Evolutionary conservation across 108 stramenopile genomes (phyloP).

Genomic region (Nitzschia sp.): DNA sequence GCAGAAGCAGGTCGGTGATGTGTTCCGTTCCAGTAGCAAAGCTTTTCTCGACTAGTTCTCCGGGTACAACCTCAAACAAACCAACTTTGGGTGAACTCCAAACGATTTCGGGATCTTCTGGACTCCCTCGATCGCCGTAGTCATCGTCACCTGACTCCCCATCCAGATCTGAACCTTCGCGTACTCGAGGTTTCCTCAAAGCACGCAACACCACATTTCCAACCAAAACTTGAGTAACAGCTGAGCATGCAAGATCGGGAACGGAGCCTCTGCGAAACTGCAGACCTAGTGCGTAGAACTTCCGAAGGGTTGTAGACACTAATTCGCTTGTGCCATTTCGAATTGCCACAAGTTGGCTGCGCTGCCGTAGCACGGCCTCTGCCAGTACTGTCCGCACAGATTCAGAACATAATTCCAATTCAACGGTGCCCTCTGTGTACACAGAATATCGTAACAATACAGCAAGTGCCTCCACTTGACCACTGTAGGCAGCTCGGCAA

Average conservation of each 20-base stretch:
- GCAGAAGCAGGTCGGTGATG: conserved; percentile 24
- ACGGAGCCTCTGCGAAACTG: conserved; percentile 15
- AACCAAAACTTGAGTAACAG: conserved; percentile 16
- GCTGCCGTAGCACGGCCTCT: conserved; percentile 33
- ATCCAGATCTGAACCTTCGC: too few relatives aligned
- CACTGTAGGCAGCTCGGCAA: conserved; percentile 20
- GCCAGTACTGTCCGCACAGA: conserved; percentile 25
- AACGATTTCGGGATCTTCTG: neutral
- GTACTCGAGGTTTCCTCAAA: neutral
- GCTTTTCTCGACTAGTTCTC: conserved; percentile 20
- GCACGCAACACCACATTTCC: conserved; percentile 29
- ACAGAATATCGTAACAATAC: conserved; percentile 35
- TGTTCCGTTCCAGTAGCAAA: conserved; percentile 17
- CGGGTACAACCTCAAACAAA: conserved; percentile 31
- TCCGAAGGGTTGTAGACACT: conserved; percentile 11
- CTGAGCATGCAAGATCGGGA: conserved; percentile 17
- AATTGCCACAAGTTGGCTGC: conserved; percentile 21
- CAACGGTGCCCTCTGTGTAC: conserved; percentile 31
- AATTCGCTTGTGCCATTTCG: conserved; percentile 31
- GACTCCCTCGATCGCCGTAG: neutral
- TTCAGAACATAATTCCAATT: conserved; percentile 29
- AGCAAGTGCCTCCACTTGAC: conserved; percentile 31
- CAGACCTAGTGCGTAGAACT: conserved; percentile 24
- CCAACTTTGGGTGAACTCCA: neutral
- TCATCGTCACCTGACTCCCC: neutral